These are phyloP conservation scores for Suillus variegatus DNA, from an alignment of 768 basidiomycete species.

Conservation along the genomic window DNA sequence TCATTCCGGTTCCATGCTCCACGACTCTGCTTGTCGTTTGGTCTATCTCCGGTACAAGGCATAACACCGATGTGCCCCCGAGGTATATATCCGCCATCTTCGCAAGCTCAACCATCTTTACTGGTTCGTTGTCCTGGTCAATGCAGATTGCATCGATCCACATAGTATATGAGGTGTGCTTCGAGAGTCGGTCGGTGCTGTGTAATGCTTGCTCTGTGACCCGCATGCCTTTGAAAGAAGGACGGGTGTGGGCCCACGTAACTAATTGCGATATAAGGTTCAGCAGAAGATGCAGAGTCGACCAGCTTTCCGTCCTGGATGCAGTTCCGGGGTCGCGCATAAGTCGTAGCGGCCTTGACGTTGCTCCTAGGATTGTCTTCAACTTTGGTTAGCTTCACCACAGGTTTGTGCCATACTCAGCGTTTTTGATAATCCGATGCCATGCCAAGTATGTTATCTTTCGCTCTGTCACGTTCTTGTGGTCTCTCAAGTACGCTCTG, in stretches of 20 bases:
- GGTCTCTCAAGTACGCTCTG: constrained; percentile 3
- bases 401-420: constrained; percentile 4
- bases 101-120: constrained; percentile 1
- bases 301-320: constrained; percentile 9
- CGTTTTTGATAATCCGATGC: constrained; percentile 1
- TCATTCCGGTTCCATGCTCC: constrained; percentile 2
- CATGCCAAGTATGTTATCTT: constrained; percentile 1
- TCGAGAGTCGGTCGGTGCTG: constrained; percentile 5
- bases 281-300: constrained; percentile 2
- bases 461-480: constrained; percentile 7
- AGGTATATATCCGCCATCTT: constrained; percentile 10
- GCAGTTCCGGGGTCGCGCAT: constrained; percentile 4
- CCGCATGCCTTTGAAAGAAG: constrained; percentile 10
- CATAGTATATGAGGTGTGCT: constrained; percentile 5
- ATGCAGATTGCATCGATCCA: constrained; percentile 12
- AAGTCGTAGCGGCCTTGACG: neutral
- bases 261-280: constrained; percentile 7
- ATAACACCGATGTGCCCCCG: constrained; percentile 4
- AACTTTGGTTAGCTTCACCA: constrained; percentile 4
- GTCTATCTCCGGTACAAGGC: constrained; percentile 8
- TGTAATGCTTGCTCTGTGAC: constrained; percentile 10
- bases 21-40: constrained; percentile 3
- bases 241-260: constrained; percentile 8
- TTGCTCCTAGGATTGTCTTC: constrained; percentile 3
- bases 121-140: constrained; percentile 3